A percentile compares a stretch with the other conserved stretches of the same genome.
These are phyloP conservation scores for Thraustotheca clavata DNA, from an alignment of 352 stramenopile species.

Conservation along the genomic window DNA sequence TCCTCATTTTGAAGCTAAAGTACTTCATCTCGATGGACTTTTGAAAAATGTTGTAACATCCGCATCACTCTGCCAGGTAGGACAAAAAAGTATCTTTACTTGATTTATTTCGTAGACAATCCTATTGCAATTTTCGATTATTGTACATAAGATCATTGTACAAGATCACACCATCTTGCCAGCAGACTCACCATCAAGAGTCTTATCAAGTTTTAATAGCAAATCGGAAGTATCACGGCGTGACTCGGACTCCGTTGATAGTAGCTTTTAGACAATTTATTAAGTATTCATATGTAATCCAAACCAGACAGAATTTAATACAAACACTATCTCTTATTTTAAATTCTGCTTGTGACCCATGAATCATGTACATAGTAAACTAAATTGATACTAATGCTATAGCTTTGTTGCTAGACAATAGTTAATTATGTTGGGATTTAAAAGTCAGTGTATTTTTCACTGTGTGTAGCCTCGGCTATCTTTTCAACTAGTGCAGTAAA, in stretches of 20 bases:
- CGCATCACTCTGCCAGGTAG: background rate
- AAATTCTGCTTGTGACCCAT: too few relatives aligned
- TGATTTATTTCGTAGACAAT: background rate
- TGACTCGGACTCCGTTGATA: background rate
- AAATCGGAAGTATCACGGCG: background rate
- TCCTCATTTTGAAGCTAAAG: background rate
- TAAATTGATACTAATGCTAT: too few relatives aligned
- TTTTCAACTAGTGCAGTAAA: background rate
- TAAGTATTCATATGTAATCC: too few relatives aligned
- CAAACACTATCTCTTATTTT: too few relatives aligned
- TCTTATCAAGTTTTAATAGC: slow-evolving; percentile 20
- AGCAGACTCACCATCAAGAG: slow-evolving; percentile 17
- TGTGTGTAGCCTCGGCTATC: background rate
- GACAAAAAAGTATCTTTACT: background rate
- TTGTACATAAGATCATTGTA: slow-evolving; percentile 2
- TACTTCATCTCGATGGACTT: background rate
- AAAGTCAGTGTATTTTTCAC: background rate
- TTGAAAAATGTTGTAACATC: background rate
- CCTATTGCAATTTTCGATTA: slow-evolving; percentile 1
- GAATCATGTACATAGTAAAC: too few relatives aligned
- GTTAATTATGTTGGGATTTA: background rate
- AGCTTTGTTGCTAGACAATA: too few relatives aligned
- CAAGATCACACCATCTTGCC: background rate
- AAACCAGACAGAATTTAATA: too few relatives aligned
- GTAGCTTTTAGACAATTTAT: too few relatives aligned